A percentile compares a stretch with the other conserved stretches of the same genome.
phyloP scores from a whole-genome alignment of 129 eudicot genomes.

The Helianthus tuberosus region DNA sequence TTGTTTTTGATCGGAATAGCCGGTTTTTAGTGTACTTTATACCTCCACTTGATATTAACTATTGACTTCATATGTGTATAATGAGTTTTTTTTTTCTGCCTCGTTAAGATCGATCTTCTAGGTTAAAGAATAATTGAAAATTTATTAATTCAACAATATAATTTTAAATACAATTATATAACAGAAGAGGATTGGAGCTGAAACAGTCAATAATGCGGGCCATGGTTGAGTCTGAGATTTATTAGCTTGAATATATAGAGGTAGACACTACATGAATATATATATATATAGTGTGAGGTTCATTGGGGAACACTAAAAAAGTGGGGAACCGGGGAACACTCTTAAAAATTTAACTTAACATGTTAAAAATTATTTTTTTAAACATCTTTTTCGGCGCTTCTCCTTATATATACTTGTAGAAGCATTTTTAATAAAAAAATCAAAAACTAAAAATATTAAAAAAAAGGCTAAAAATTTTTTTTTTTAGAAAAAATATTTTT shows the following conservation, averaged over 20 bases:
- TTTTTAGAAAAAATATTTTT: no score
- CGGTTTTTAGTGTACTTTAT: not conserved
- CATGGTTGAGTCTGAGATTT: conserved; percentile 16
- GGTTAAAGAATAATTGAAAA: conserved; percentile 18
- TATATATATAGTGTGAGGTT: no score
- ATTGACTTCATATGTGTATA: conserved; percentile 6
- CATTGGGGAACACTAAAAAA: no score
- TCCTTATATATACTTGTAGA: no score
- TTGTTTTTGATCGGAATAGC: conserved; percentile 7
- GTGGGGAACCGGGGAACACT: no score
- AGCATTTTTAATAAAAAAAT: no score
- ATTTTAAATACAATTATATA: not conserved
- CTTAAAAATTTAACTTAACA: no score
- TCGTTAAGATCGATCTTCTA: conserved; percentile 16
- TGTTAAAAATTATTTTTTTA: no score
- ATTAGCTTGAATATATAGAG: conserved; percentile 6
- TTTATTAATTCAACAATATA: not conserved
- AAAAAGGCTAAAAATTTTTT: no score
- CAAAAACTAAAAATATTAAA: no score
- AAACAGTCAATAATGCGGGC: conserved; percentile 14
- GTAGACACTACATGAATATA: not conserved
- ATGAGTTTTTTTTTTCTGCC: not conserved
- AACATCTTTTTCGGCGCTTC: no score
- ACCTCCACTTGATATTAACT: not conserved
- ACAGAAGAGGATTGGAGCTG: not conserved